phyloP scores from a whole-genome alignment of 2,329 filamentous ascomycete species.

The Huntiella savannae region DNA sequence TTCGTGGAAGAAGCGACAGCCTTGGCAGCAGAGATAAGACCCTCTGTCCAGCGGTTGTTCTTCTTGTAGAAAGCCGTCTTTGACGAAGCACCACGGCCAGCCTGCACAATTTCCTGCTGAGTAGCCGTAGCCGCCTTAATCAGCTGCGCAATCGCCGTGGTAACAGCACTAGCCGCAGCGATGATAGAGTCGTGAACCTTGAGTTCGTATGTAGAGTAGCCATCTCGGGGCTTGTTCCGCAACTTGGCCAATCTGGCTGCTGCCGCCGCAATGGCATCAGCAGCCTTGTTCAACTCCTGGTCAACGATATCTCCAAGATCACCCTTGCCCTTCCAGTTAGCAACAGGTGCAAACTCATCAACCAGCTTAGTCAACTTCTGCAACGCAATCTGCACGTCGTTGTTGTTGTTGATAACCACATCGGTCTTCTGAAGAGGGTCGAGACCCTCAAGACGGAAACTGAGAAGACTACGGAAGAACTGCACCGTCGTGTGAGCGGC shows the following conservation, averaged over 20 bases:
- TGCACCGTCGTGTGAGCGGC: slow-evolving; percentile 75
- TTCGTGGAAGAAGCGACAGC: slow-evolving; percentile 88
- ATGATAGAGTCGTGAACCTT: slow-evolving; percentile 91
- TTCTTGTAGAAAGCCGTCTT: slow-evolving; percentile 98
- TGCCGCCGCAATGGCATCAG: slow-evolving; percentile 85
- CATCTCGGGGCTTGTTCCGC: slow-evolving; percentile 89
- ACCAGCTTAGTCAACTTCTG: slow-evolving; percentile 87
- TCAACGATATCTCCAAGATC: slow-evolving; percentile 90
- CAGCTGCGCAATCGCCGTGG: slow-evolving; percentile 77
- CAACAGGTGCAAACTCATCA: slow-evolving; percentile 70
- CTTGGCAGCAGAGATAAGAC: slow-evolving; percentile 90
- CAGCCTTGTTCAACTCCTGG: slow-evolving; percentile 76
- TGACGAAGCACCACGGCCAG: slow-evolving; percentile 72
- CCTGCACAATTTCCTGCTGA: slow-evolving; percentile 90
- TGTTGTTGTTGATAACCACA: slow-evolving; percentile 92
- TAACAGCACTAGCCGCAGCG: slow-evolving; percentile 81
- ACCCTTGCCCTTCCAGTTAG: slow-evolving; percentile 58
- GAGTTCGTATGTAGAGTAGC: slow-evolving; percentile 89
- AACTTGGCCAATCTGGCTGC: slow-evolving; percentile 77
- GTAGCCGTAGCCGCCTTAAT: slow-evolving; percentile 89
- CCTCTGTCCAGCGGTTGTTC: slow-evolving; percentile 98
- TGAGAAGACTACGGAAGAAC: slow-evolving; percentile 88
- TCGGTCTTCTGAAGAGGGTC: slow-evolving; percentile 87
- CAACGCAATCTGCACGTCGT: slow-evolving; percentile 84
- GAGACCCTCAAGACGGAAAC: slow-evolving; percentile 79